Conservation (phyloP, 2,329 filamentous ascomycete genomes). For the Cladophialophora yegresii region DNA sequence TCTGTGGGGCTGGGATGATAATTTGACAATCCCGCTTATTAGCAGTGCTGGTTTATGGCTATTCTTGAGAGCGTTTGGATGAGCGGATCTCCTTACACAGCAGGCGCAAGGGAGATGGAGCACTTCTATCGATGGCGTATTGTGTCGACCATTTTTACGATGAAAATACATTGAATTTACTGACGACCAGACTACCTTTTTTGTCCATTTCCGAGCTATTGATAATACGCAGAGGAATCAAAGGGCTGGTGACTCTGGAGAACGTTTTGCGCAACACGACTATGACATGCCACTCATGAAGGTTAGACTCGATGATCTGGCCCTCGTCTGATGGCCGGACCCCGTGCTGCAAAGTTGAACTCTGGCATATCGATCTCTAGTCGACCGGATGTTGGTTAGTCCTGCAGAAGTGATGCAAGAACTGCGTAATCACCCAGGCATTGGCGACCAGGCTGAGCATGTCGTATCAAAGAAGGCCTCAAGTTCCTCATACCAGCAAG, state of each 20-base stretch:
- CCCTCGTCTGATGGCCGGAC: neutral
- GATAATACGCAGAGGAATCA: neutral
- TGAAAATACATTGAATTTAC: constrained; percentile 3
- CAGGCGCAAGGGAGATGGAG: constrained; percentile 6
- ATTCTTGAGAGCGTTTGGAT: constrained; percentile 82
- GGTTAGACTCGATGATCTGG: neutral
- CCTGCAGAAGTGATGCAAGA: no score
- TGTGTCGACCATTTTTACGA: neutral
- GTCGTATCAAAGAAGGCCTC: neutral
- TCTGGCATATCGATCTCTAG: neutral
- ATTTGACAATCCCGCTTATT: constrained; percentile 90
- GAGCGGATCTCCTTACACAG: neutral
- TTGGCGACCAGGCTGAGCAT: neutral
- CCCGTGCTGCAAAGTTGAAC: neutral
- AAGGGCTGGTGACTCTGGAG: no score
- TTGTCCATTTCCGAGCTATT: neutral
- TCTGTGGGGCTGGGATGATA: constrained; percentile 93
- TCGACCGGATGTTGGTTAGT: neutral
- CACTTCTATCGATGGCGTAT: neutral
- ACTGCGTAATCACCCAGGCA: neutral
- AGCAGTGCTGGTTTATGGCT: constrained; percentile 87
- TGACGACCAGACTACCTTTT: constrained; percentile 1
- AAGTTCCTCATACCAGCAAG: neutral
- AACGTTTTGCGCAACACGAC: neutral
- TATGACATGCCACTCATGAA: neutral